Evolutionary conservation across 1,139 yeast species (phyloP).

Genomic region (Debaryomycetaceae sp.): DNA sequence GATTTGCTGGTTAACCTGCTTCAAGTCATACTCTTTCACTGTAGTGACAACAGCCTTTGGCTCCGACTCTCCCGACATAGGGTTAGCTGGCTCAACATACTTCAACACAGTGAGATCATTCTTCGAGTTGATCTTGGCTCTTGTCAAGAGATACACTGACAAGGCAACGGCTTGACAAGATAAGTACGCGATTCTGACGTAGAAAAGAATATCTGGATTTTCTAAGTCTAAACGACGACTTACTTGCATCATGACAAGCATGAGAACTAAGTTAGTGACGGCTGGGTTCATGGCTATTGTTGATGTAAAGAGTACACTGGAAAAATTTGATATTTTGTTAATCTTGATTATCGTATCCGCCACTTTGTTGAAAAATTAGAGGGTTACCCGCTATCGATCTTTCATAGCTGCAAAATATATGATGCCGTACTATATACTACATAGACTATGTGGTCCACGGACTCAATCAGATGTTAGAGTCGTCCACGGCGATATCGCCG

Average conservation of each 20-base stretch:
- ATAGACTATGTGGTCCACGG: background rate
- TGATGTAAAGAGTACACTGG: background rate
- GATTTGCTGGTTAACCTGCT: conserved; percentile 75
- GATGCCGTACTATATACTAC: background rate
- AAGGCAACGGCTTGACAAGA: conserved; percentile 66
- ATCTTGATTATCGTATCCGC: background rate
- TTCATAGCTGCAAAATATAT: background rate
- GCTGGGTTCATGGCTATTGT: conserved; percentile 69
- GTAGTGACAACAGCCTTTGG: conserved; percentile 84
- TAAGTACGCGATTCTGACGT: conserved; percentile 72
- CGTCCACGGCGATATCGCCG: conserved; percentile 71
- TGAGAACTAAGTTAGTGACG: conserved; percentile 77
- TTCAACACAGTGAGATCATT: conserved; percentile 91
- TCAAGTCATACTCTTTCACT: conserved; percentile 88
- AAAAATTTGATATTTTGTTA: background rate
- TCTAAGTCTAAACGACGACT: conserved; percentile 89
- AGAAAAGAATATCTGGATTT: conserved; percentile 69
- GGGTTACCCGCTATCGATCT: background rate
- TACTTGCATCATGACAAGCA: conserved; percentile 97
- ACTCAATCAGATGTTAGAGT: conserved; percentile 22
- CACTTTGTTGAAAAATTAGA: background rate
- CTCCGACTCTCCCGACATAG: conserved; percentile 70
- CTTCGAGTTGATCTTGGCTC: conserved; percentile 60
- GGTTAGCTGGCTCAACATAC: conserved; percentile 82
- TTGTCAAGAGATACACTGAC: conserved; percentile 62